Percentiles rank a stretch among this genome's conserved stretches.
These are phyloP conservation scores for Syncephalis plumigaleata DNA, from an alignment of 371 early-diverging fungal genomes.

Conservation along the genomic window DNA sequence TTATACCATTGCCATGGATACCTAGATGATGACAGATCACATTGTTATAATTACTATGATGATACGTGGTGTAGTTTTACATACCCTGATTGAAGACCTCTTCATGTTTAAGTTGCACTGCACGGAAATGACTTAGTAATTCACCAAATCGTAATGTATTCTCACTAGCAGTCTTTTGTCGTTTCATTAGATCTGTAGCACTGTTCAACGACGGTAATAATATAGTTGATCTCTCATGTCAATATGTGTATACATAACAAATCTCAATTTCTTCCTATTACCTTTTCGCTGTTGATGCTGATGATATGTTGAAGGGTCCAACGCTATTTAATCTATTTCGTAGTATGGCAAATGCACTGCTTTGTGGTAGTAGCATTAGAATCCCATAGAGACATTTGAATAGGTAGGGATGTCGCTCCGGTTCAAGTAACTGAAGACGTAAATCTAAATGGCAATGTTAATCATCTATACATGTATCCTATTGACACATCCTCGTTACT, in stretches of 20 bases:
- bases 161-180: neutral
- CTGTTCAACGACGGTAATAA: neutral
- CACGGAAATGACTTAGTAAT: slow-evolving; percentile 34
- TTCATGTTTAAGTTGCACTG: slow-evolving; percentile 36
- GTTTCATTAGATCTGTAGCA: slow-evolving; percentile 1
- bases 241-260: too few species aligned
- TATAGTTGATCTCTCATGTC: neutral
- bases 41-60: too few species aligned
- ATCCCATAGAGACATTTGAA: slow-evolving; percentile 80
- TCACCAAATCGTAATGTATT: slow-evolving; percentile 24
- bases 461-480: too few species aligned
- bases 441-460: slow-evolving; percentile 40
- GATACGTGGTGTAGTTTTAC: too few species aligned
- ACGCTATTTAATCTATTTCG: slow-evolving; percentile 70
- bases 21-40: neutral
- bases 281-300: neutral
- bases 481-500: too few species aligned
- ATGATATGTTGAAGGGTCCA: slow-evolving; percentile 36
- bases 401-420: slow-evolving; percentile 61
- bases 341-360: slow-evolving; percentile 78
- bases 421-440: slow-evolving; percentile 77
- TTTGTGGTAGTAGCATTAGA: slow-evolving; percentile 84
- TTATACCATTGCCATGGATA: neutral
- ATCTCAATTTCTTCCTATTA: too few species aligned
- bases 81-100: slow-evolving; percentile 23